Evolutionary conservation across 495 filamentous ascomycete species (phyloP).

Genomic region (Durotheca rogersii): DNA sequence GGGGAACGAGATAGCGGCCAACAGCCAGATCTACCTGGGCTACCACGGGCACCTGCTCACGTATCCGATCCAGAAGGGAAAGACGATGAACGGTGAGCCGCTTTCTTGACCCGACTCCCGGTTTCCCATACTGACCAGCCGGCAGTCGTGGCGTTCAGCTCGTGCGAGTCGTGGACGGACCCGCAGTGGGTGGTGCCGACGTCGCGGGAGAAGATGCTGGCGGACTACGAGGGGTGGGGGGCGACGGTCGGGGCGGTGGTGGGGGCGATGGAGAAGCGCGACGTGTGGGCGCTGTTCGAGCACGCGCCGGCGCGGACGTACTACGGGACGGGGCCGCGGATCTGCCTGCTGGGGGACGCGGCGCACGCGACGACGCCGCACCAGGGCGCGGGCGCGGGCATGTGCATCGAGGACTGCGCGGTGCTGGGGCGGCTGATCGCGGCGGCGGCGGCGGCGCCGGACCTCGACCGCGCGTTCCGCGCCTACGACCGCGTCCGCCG

Average conservation of each 20-base stretch:
- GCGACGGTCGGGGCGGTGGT: conserved; percentile 39
- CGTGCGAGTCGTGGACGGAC: conserved; percentile 42
- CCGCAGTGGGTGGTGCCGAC: conserved; percentile 59
- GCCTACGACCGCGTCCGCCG: conserved; percentile 62
- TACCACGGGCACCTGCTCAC: conserved; percentile 61
- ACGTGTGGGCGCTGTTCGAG: conserved; percentile 65
- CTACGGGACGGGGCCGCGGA: conserved; percentile 41
- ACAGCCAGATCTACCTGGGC: conserved; percentile 57
- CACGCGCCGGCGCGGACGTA: conserved; percentile 58
- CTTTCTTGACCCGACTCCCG: too few relatives aligned
- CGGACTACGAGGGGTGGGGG: conserved; percentile 58
- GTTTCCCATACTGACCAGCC: too few relatives aligned
- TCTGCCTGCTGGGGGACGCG: conserved; percentile 67
- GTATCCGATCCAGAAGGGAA: conserved; percentile 64
- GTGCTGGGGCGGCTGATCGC: conserved; percentile 59
- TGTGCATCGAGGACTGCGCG: conserved; percentile 68
- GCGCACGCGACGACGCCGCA: conserved; percentile 71
- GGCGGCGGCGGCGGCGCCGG: conserved; percentile 39
- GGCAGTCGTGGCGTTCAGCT: conserved; percentile 33
- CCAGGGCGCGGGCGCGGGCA: conserved; percentile 67
- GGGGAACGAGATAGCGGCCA: conserved; percentile 59
- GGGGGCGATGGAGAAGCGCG: conserved; percentile 29
- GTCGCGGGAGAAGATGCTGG: conserved; percentile 56
- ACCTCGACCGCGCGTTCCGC: conserved; percentile 55
- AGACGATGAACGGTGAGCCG: conserved; percentile 60